Conservation (phyloP, 2,329 filamentous ascomycete genomes). For the Trichoderma lentiforme region DNA sequence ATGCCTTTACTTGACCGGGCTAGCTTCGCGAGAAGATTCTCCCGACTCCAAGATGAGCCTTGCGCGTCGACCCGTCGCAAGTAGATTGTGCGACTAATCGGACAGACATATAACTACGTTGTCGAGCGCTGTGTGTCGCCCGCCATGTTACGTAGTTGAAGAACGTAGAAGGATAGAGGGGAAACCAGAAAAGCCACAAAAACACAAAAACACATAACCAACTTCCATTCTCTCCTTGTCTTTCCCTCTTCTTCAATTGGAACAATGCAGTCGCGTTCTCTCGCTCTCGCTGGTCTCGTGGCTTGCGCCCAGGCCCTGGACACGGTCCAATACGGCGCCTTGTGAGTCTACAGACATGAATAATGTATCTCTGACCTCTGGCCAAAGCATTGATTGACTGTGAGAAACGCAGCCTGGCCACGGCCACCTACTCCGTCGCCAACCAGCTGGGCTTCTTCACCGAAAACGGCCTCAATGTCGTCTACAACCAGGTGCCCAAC, state of each 20-base stretch:
- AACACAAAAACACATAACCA: not conserved
- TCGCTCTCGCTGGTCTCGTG: not conserved
- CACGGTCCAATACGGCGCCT: constrained; percentile 7
- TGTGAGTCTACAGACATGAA: not conserved
- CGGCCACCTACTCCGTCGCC: constrained; percentile 5
- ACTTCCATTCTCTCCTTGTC: not conserved
- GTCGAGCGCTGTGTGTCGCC: not conserved
- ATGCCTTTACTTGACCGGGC: not conserved
- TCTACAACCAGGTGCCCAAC: constrained; percentile 1
- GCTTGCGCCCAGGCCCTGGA: not conserved
- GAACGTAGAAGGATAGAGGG: not conserved
- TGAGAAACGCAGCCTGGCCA: not conserved
- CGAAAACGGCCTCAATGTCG: not conserved
- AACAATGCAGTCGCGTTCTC: not conserved
- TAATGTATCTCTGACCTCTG: too few species aligned
- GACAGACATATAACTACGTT: not conserved
- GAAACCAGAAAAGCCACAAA: not conserved
- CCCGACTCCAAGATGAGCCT: not conserved
- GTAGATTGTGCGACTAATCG: not conserved
- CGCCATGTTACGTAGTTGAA: not conserved
- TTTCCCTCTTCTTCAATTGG: not conserved
- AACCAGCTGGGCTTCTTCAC: constrained; percentile 8
- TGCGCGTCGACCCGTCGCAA: not conserved
- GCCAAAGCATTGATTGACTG: not conserved
- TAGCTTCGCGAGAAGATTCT: not conserved